These are phyloP conservation scores for Naganishia albida DNA, from an alignment of 1,284 basidiomycete genomes.

Conservation along the genomic window DNA sequence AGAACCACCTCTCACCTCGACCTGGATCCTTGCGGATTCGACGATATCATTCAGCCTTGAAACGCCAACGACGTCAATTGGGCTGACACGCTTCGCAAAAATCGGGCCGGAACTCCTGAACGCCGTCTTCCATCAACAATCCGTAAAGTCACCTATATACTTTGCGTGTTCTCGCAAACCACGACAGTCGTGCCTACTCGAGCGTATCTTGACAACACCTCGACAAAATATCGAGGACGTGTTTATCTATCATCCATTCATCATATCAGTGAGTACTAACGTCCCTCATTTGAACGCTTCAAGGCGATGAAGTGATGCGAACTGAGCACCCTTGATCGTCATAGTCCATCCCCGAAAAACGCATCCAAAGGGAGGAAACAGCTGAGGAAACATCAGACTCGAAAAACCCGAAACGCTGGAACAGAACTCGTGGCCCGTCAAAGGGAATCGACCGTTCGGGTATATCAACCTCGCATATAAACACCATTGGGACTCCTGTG, in stretches of 20 bases:
- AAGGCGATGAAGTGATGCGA: not conserved
- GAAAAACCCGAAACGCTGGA: not conserved
- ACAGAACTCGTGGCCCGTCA: not conserved
- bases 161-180: not conserved
- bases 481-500: not conserved
- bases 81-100: not conserved
- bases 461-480: not conserved
- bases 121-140: constrained; percentile 7
- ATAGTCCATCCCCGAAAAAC: not conserved
- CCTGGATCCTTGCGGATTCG: too few species aligned
- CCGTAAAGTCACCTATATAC: not conserved
- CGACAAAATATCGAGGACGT: not conserved
- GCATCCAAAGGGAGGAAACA: not conserved
- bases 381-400: too few species aligned
- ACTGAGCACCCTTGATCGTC: not conserved
- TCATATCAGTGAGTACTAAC: not conserved
- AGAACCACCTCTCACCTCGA: too few species aligned
- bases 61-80: too few species aligned
- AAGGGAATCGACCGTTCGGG: not conserved
- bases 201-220: not conserved
- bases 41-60: too few species aligned
- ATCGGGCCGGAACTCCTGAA: constrained; percentile 1
- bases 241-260: not conserved
- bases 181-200: not conserved
- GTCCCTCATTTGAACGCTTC: not conserved